Percentiles rank a stretch among this genome's conserved stretches.
phyloP scores from a whole-genome alignment of 495 filamentous ascomycete species.

The Platismatia glauca region DNA sequence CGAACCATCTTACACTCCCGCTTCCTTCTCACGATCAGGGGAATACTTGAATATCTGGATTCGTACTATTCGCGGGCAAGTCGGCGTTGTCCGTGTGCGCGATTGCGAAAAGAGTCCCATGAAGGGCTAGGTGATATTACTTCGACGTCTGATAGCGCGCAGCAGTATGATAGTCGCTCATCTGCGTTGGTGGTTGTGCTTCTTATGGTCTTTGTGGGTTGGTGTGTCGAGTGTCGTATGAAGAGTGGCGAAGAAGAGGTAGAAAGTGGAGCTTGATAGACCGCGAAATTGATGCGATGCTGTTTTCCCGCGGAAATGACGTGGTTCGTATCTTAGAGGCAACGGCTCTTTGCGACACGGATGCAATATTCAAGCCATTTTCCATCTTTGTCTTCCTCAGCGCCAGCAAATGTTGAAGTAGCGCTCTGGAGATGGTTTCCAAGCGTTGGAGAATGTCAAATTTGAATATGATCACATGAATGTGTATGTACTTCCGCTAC shows the following conservation, averaged over 20 bases:
- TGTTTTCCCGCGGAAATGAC: background rate
- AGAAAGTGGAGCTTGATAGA: background rate
- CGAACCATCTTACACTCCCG: conserved; percentile 34
- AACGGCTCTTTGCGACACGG: background rate
- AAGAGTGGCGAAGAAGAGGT: background rate
- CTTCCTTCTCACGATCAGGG: conserved; percentile 4
- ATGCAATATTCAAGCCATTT: background rate
- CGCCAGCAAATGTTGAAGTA: background rate
- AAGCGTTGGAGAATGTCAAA: background rate
- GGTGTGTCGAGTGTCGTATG: background rate
- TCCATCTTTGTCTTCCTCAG: background rate
- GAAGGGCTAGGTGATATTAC: background rate
- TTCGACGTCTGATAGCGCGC: background rate
- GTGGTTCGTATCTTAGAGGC: background rate
- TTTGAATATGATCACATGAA: no score
- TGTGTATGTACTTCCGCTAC: background rate
- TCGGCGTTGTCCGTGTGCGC: conserved; percentile 2
- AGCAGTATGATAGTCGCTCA: background rate
- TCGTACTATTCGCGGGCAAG: background rate
- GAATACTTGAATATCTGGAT: background rate
- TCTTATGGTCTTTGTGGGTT: background rate
- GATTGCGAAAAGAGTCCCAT: conserved; percentile 11
- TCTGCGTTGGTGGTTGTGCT: background rate
- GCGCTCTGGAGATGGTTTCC: background rate
- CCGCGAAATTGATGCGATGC: background rate